Evolutionary conservation across 345 rosid genomes (phyloP).

Genomic region (Brassica juncea): DNA sequence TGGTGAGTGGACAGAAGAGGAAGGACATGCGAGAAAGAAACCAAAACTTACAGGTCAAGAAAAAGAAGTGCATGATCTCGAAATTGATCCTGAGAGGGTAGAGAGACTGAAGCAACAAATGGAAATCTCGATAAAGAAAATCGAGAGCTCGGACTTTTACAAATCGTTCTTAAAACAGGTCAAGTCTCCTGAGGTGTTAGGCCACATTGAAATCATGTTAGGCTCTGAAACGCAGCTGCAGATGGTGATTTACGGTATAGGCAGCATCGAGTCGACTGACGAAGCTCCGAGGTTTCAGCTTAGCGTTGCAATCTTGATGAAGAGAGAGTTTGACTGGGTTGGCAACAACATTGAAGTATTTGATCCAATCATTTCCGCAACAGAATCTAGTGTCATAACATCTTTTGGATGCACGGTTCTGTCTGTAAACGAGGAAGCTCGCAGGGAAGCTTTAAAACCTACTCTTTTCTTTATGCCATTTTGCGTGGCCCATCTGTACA

Average conservation of each 20-base stretch:
- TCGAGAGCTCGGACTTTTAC: slow-evolving; percentile 62
- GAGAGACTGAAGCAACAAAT: slow-evolving; percentile 54
- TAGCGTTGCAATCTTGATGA: slow-evolving; percentile 68
- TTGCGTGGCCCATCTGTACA: slow-evolving; percentile 68
- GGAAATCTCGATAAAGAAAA: slow-evolving; percentile 46
- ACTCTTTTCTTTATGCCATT: slow-evolving; percentile 84
- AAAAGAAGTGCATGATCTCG: slow-evolving; percentile 46
- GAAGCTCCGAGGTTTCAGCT: slow-evolving; percentile 76
- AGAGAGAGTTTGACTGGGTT: slow-evolving; percentile 67
- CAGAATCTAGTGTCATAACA: slow-evolving; percentile 61
- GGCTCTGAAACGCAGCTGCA: slow-evolving; percentile 55
- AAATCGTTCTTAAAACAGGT: slow-evolving; percentile 57
- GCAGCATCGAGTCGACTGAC: slow-evolving; percentile 66
- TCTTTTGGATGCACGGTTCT: slow-evolving; percentile 68
- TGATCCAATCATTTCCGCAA: slow-evolving; percentile 73
- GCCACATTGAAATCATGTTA: slow-evolving; percentile 50
- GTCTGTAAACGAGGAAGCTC: slow-evolving; percentile 72
- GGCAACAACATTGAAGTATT: slow-evolving; percentile 65
- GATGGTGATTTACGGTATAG: slow-evolving; percentile 79
- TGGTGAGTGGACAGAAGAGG: neutral
- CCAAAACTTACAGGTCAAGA: slow-evolving; percentile 3
- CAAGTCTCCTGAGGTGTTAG: slow-evolving; percentile 48
- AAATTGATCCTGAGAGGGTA: slow-evolving; percentile 35
- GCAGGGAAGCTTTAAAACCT: slow-evolving; percentile 60
- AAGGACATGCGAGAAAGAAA: neutral